Conservation (phyloP, 2,329 filamentous ascomycete species). For the Trichoderma cornu-damae region DNA sequence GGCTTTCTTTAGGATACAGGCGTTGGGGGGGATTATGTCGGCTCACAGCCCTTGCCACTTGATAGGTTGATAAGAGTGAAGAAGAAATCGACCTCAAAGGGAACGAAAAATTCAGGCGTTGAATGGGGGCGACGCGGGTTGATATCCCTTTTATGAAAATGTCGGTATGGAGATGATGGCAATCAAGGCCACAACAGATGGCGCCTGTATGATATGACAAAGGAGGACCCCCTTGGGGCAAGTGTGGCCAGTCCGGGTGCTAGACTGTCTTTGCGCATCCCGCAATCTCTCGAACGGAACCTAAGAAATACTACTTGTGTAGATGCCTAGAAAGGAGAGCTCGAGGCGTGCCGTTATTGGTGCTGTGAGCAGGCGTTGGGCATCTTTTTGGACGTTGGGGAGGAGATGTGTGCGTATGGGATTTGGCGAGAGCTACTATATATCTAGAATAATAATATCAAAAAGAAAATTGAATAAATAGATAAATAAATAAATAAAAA, state of each 20-base stretch:
- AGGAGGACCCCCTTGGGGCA: too few species aligned
- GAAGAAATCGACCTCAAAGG: neutral
- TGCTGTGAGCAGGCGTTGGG: neutral
- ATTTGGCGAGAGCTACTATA: neutral
- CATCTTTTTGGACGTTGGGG: neutral
- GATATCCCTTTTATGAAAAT: neutral
- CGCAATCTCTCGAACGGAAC: neutral
- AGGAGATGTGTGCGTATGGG: neutral
- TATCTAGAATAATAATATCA: too few species aligned
- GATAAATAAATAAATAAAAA: too few species aligned
- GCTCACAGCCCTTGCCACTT: constrained; percentile 10
- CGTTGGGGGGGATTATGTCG: constrained; percentile 1
- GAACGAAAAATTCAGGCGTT: neutral
- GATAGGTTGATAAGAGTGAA: neutral
- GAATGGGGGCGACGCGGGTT: neutral
- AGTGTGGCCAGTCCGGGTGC: neutral
- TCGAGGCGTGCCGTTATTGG: neutral
- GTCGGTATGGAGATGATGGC: neutral
- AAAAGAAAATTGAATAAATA: too few species aligned
- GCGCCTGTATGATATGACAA: neutral
- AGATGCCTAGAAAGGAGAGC: neutral
- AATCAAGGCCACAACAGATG: neutral
- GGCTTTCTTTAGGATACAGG: neutral
- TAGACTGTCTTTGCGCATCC: neutral
- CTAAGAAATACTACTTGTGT: neutral